Evolutionary conservation across 2,329 filamentous ascomycete species (phyloP), one percentile per base, ranked within the genome.

Genomic region (Eutypa lata): DNA sequence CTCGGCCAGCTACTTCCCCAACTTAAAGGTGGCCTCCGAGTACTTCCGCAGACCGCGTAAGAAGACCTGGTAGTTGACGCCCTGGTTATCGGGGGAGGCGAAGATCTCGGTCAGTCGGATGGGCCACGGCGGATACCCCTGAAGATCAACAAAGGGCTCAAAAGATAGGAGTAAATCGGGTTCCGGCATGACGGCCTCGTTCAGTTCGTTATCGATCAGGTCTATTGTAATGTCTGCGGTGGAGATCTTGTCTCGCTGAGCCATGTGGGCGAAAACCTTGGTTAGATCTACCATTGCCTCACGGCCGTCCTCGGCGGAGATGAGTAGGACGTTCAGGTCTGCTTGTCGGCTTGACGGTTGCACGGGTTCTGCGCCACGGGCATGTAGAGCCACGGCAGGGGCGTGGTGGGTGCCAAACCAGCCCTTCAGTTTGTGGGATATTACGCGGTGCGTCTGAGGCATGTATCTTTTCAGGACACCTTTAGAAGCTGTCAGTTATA

Each of bases 81-180:
- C 86, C 57, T 88, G 82, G 69, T 91, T 91, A 66, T 92, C 89
- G 52, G 81, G 80, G 13, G 89, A 76, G 63, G 86, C 83, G 69
- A 92, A 97, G 53, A 99, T 97, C 77, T 99, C 94, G 0, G 92
- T 97, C 66, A 99, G 75, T 43, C 94, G 83, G 56, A 97, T 82
- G 73, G 97, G 94, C 94, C 94, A 99, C 1, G 94, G 94, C 10
- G 94, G 94, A 68, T 97, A 99, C 10, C 94, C 91, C 50, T 91
- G 87, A 44, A 99, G 74, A 68, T 91, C 87, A 50, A 97, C 84
- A 48, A 86, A 84, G 3, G 92, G 90, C 1, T 88, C 86, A 69
- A 99, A 99, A 8, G 96, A 75, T 51, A 99, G 82, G 53, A 99
- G 76, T 14, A 99, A 77, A 68, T 97, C 92, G 2, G 94, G 94